A percentile compares a stretch with the other conserved stretches of the same genome.
These are phyloP conservation scores for Pythium sukuiense DNA, from an alignment of 352 stramenopile genomes.

Conservation along the genomic window DNA sequence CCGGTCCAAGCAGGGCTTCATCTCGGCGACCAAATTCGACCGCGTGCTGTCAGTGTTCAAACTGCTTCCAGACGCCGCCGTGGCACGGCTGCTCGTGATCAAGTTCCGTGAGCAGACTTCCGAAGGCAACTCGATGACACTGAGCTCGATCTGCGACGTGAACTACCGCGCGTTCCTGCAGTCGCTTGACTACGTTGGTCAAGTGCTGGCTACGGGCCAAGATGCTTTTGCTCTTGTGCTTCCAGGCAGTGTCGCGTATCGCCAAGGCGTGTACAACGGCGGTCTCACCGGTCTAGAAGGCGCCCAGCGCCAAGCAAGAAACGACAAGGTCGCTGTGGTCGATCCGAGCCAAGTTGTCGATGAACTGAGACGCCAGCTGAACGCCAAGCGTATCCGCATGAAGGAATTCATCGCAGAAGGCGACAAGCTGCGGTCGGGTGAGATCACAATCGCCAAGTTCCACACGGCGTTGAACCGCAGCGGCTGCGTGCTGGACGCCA, in stretches of 20 bases:
- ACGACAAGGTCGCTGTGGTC: constrained; percentile 24
- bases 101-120: constrained; percentile 75
- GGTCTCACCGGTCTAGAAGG: constrained; percentile 31
- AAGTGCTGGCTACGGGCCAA: constrained; percentile 11
- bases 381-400: constrained; percentile 65
- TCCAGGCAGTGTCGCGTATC: constrained; percentile 59
- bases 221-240: constrained; percentile 34
- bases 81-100: constrained; percentile 55
- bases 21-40: constrained; percentile 79
- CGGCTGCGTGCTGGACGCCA: constrained; percentile 61
- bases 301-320: constrained; percentile 35
- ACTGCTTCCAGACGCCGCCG: constrained; percentile 45
- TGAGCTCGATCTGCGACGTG: constrained; percentile 78
- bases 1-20: constrained; percentile 72
- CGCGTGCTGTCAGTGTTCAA: constrained; percentile 81
- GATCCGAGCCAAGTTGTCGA: constrained; percentile 50
- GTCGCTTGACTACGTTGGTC: constrained; percentile 51
- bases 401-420: constrained; percentile 84
- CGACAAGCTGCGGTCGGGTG: constrained; percentile 75
- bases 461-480: constrained; percentile 84
- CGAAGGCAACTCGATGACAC: constrained; percentile 38
- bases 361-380: constrained; percentile 64
- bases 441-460: constrained; percentile 85
- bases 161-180: constrained; percentile 84
- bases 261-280: constrained; percentile 52